Evolutionary conservation across 192 early-diverging fungal genomes (phyloP), one percentile per base, ranked within the genome.

Genomic region (Coemansia pectinata): DNA sequence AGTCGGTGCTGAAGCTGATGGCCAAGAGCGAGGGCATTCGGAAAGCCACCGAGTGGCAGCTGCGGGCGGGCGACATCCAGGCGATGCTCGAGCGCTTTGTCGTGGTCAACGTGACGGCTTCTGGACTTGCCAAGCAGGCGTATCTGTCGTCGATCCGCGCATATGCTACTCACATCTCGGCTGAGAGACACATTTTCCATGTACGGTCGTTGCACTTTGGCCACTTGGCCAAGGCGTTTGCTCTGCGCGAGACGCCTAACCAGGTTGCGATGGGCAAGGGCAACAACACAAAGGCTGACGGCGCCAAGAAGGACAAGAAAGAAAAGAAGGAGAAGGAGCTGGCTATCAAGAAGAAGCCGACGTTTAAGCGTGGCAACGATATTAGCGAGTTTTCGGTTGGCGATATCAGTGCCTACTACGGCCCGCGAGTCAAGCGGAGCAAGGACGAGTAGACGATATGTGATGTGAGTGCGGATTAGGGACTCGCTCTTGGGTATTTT

Each of bases 221-320:
- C 5, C 98, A 99, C 74, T 79, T 97, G 67, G 98, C 96, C 53
- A 98, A 98, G 81, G 86, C 91, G 19, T 99, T 99, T 89, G 95
- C 88, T n/a, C 84, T 99, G 55, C 88, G 95, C 27, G 98, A 98
- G 70, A 90, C 94, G 4, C 98, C 98, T 4, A 88, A 88, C 21
- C 83, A 91, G 73, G 76, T 87, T 17, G 81, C 81, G 5, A 45
- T 58, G 31, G 81, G 76, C 47, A 84, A 84, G 68, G 81, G 81
- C 66, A 84, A 84, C 68, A 84, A 84, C 72, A 53, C 71, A 21
- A 70, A 68, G 60, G 81, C 81, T 0, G 75, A 63, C 27, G 76
- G 60, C 17, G 71, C 66, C 8, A 69, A 68, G 48, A 66, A 58
- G 60, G 81, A 83, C 5, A 77, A 75, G 62, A 83, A 78, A 72